Evolutionary conservation across 1,139 yeast species (phyloP), one percentile per base, ranked within the genome.

Genomic region (Schizosaccharomyces versatilis): DNA sequence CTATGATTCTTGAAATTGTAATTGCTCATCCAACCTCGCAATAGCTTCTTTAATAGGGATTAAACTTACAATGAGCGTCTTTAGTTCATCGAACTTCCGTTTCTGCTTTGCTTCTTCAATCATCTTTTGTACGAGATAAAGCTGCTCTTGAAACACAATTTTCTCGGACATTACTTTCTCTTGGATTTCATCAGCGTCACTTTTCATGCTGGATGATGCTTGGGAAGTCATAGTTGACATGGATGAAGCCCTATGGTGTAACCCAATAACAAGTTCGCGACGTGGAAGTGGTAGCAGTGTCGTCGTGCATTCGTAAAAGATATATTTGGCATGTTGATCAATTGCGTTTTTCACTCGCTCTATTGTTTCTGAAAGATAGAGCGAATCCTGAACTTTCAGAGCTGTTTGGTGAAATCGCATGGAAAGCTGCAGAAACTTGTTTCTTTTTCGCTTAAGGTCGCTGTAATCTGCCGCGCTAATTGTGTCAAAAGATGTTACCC

Each of bases 51-150:
- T 68, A 51, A 88, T 67, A 56, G 86, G 96, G 3, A 64, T 63
- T 54, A 79, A 64, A 60, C 82, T 84, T 40, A 67, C 72, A 47
- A 75, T 74, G 54, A 88, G 68, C 0, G 84, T 74, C 19, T 69
- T 71, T 52, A 85, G 68, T 63, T 85, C 95, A 59, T 86, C 95
- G 64, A 84, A 85, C 60, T 78, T 76, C 51, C 96, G 70, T 56
- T 76, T 77, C 59, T 72, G 73, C 57, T 81, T 84, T 51, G 81
- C 77, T 17, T 74, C 77, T 3, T 72, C 70, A 19, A 83, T 74
- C 73, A 81, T 75, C 32, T 75, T 73, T 56, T 78, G 77, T 2
- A 88, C 79, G 58, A 86, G 67, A 14, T 17, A 44, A 17, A 44
- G 38, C n/a, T 44, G 49, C 32, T 44, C 49, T 14, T 44, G 38